phyloP scores from a whole-genome alignment of 495 filamentous ascomycete species.

The Penicillium atrosanguineum region DNA sequence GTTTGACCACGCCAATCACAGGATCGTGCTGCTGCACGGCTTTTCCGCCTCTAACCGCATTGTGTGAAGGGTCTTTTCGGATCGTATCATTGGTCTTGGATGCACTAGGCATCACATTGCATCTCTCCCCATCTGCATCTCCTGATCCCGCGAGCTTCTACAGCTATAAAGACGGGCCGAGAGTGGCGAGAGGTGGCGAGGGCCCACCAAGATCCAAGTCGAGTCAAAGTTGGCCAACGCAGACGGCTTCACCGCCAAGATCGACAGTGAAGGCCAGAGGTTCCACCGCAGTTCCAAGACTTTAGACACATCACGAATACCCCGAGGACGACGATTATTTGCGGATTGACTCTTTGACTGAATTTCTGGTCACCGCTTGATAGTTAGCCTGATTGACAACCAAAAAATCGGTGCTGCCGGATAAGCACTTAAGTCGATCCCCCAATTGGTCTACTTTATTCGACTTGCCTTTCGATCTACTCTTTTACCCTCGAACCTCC shows the following conservation, averaged over 20 bases:
- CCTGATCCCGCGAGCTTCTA: neutral
- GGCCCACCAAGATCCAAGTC: neutral
- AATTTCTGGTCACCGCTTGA: conserved; percentile 7
- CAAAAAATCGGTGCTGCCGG: conserved; percentile 6
- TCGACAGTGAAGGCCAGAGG: neutral
- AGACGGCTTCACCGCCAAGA: conserved; percentile 13
- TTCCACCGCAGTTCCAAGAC: neutral
- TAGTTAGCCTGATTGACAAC: conserved; percentile 21
- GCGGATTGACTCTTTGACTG: neutral
- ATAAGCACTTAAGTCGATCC: conserved; percentile 10
- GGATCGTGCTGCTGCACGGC: conserved; percentile 6
- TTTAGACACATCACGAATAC: neutral
- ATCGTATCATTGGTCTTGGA: neutral
- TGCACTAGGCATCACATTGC: neutral
- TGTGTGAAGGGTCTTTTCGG: neutral
- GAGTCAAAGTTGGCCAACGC: neutral
- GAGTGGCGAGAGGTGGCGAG: conserved; percentile 21
- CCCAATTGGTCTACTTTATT: neutral
- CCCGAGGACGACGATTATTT: neutral
- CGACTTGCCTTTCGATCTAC: neutral
- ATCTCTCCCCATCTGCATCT: neutral
- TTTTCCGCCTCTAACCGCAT: neutral
- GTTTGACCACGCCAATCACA: conserved; percentile 16
- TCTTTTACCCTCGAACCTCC: neutral
- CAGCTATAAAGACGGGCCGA: neutral